These are phyloP conservation scores for Penicillium longicatenatum DNA, from an alignment of 495 filamentous ascomycete species.

Conservation along the genomic window DNA sequence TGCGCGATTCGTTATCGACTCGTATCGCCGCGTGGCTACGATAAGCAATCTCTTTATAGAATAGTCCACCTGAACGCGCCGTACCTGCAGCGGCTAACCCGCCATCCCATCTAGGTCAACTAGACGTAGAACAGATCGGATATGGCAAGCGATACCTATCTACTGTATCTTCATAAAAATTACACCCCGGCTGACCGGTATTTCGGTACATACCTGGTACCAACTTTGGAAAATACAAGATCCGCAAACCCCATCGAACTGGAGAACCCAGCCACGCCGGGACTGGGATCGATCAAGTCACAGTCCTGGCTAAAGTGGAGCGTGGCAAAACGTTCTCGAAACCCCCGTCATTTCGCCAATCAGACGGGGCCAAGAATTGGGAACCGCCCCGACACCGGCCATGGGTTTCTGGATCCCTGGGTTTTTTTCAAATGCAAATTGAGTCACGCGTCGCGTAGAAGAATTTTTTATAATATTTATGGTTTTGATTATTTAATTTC, in stretches of 20 bases:
- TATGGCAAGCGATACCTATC: background rate
- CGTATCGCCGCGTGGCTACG: slow-evolving; percentile 2
- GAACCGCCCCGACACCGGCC: slow-evolving; percentile 40
- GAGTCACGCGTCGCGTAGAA: slow-evolving; percentile 6
- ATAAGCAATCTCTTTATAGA: slow-evolving; percentile 5
- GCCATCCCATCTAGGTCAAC: background rate
- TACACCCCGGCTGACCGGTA: slow-evolving; percentile 2
- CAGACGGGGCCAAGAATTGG: slow-evolving; percentile 11
- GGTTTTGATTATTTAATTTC: background rate
- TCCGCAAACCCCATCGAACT: slow-evolving; percentile 19
- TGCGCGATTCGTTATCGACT: slow-evolving; percentile 24
- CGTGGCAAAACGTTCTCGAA: slow-evolving; percentile 45
- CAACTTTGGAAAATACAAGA: slow-evolving; percentile 11
- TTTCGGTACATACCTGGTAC: background rate
- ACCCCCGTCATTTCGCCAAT: slow-evolving; percentile 21
- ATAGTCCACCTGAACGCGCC: background rate
- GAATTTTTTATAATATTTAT: background rate
- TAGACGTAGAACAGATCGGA: background rate
- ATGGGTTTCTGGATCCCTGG: slow-evolving; percentile 9
- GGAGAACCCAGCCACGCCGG: slow-evolving; percentile 20
- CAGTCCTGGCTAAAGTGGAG: slow-evolving; percentile 25
- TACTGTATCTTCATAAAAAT: too few relatives aligned
- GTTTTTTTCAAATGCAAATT: background rate
- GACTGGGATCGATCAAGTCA: slow-evolving; percentile 16
- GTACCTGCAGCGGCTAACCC: slow-evolving; percentile 8